Conservation (phyloP, 1,139 yeast genomes). For the Magnusiomyces tetraspermus region DNA sequence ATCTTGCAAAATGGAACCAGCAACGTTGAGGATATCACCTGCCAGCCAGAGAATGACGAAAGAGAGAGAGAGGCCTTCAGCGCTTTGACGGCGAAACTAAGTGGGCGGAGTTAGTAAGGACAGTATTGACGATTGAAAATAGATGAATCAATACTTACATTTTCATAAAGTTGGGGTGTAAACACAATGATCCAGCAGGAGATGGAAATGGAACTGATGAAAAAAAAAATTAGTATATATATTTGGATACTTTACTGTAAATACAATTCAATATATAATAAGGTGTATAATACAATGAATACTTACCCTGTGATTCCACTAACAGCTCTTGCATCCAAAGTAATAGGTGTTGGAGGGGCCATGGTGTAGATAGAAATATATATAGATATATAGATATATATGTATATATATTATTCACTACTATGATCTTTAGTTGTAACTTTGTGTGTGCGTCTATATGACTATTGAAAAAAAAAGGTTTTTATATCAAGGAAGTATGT, state of each 20-base stretch:
- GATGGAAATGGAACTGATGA: conserved; percentile 58
- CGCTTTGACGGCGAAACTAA: conserved; percentile 59
- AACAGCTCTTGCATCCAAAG: conserved; percentile 64
- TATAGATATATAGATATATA: neutral
- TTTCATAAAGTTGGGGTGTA: conserved; percentile 94
- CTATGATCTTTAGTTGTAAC: too few relatives aligned
- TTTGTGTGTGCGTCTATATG: too few relatives aligned
- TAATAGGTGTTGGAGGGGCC: conserved; percentile 40
- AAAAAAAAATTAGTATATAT: neutral
- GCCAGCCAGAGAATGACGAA: conserved; percentile 78
- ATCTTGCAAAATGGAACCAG: conserved; percentile 81
- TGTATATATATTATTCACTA: too few relatives aligned
- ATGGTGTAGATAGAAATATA: too few relatives aligned
- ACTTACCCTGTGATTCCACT: conserved; percentile 71
- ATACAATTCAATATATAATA: neutral
- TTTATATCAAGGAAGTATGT: too few relatives aligned
- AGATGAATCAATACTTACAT: conserved; percentile 30
- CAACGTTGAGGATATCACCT: conserved; percentile 87
- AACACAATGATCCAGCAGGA: conserved; percentile 98
- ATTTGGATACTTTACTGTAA: neutral
- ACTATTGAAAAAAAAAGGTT: too few relatives aligned
- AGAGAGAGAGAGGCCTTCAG: conserved; percentile 76
- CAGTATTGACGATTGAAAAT: neutral
- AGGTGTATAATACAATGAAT: too few relatives aligned
- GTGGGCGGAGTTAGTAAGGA: neutral